Conservation (phyloP, 305 asterid genomes). For the Stenogyne calaminthoides region DNA sequence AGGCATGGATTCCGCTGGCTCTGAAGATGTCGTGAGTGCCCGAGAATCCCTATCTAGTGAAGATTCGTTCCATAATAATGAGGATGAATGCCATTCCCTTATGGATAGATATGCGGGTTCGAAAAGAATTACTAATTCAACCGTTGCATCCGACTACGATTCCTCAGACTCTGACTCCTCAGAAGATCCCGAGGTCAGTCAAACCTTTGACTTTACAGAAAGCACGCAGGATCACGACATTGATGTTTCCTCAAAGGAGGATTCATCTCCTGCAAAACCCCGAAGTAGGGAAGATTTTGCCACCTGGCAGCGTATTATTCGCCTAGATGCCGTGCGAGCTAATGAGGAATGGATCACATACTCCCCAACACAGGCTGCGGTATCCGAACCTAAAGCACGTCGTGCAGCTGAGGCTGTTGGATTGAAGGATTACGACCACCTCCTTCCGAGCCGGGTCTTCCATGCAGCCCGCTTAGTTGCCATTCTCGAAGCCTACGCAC, state of each 20-base stretch:
- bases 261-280: slow-evolving; percentile 39
- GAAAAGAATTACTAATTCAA: slow-evolving; percentile 49
- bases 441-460: slow-evolving; percentile 59
- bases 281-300: slow-evolving; percentile 50
- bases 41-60: slow-evolving; percentile 92
- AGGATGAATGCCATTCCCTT: slow-evolving; percentile 46
- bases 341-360: slow-evolving; percentile 64
- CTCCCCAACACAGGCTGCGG: slow-evolving; percentile 47
- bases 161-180: slow-evolving; percentile 84
- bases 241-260: not conserved
- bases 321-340: slow-evolving; percentile 71
- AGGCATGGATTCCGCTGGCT: slow-evolving; percentile 63
- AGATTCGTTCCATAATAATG: slow-evolving; percentile 48
- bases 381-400: slow-evolving; percentile 58
- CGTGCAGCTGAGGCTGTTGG: slow-evolving; percentile 68
- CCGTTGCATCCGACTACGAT: slow-evolving; percentile 40
- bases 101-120: slow-evolving; percentile 49
- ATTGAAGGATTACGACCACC: slow-evolving; percentile 75
- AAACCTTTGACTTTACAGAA: slow-evolving; percentile 64
- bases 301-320: slow-evolving; percentile 77
- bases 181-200: slow-evolving; percentile 69
- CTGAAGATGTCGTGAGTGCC: slow-evolving; percentile 80
- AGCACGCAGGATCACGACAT: slow-evolving; percentile 41
- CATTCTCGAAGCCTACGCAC: slow-evolving; percentile 83
- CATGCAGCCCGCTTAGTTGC: slow-evolving; percentile 85